These are phyloP conservation scores for Microthlaspi erraticum DNA, from an alignment of 345 rosid species.

Conservation along the genomic window DNA sequence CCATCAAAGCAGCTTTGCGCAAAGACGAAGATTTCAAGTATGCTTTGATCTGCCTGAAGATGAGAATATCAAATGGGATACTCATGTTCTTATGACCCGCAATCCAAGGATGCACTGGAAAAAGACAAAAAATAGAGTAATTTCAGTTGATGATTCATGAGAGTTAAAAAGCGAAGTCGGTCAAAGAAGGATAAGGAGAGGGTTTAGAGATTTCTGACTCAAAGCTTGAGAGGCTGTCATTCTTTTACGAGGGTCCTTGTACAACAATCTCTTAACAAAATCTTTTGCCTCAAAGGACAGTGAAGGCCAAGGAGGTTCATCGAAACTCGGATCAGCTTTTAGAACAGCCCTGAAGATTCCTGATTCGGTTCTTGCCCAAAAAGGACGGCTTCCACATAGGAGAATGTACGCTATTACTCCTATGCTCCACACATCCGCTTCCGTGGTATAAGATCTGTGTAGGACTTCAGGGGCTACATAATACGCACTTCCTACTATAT, in stretches of 20 bases:
- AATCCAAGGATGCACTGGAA: conserved; percentile 95
- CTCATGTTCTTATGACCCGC: conserved; percentile 52
- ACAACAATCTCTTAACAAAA: conserved; percentile 76
- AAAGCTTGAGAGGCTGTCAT: conserved; percentile 96
- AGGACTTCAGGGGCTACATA: conserved; percentile 99
- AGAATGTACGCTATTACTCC: conserved; percentile 98
- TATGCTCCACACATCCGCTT: conserved; percentile 98
- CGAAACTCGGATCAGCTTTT: conserved; percentile 89
- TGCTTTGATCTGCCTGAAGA: conserved; percentile 75
- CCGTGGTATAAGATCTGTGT: conserved; percentile 86
- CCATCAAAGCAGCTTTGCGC: conserved; percentile 94
- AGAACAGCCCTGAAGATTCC: conserved; percentile 90
- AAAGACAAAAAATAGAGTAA: conserved; percentile 26
- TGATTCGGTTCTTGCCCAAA: conserved; percentile 98
- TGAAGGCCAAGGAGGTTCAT: conserved; percentile 91
- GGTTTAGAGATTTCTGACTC: conserved; percentile 53
- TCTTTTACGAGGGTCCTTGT: conserved; percentile 88
- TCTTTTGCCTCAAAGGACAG: conserved; percentile 85
- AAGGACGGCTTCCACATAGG: conserved; percentile 94
- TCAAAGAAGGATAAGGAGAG: conserved; percentile 27
- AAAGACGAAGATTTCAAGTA: conserved; percentile 85
- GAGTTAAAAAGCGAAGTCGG: conserved; percentile 9
- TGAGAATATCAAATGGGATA: conserved; percentile 76
- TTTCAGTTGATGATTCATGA: conserved; percentile 8
- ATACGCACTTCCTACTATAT: conserved; percentile 96